These are phyloP conservation scores for Termitomyces sp. DNA, from an alignment of 768 basidiomycete genomes.

Conservation along the genomic window DNA sequence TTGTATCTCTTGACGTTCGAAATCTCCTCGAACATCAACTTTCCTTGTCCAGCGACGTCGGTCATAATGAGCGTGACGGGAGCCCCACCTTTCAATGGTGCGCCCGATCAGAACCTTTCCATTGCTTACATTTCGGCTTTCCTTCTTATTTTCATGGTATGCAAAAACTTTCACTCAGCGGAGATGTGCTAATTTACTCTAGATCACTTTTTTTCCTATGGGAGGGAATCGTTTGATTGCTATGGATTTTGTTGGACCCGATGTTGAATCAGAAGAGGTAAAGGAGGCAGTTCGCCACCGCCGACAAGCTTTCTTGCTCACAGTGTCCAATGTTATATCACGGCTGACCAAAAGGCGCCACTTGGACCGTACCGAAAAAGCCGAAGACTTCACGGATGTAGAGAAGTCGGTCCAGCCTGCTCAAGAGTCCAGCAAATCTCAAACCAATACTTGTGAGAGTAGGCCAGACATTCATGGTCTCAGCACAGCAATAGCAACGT, in stretches of 20 bases:
- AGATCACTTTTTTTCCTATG: slow-evolving; percentile 67
- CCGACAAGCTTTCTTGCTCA: slow-evolving; percentile 27
- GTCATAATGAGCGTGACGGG: slow-evolving; percentile 64
- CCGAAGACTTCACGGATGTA: slow-evolving; percentile 1
- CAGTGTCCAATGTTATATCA: slow-evolving; percentile 17
- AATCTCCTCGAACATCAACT: background rate
- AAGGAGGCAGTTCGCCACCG: slow-evolving; percentile 40
- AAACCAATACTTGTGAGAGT: background rate
- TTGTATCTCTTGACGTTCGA: slow-evolving; percentile 1
- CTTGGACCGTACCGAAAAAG: background rate
- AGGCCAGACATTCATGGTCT: background rate
- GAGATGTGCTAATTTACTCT: background rate
- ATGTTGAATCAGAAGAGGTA: slow-evolving; percentile 57
- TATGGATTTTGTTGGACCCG: slow-evolving; percentile 66
- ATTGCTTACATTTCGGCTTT: slow-evolving; percentile 68
- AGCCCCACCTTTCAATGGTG: slow-evolving; percentile 59
- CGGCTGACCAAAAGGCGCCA: background rate
- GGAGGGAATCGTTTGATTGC: slow-evolving; percentile 55
- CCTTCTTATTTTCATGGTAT: slow-evolving; percentile 57
- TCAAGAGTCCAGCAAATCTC: background rate
- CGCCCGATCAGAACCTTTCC: slow-evolving; percentile 55
- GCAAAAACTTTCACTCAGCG: slow-evolving; percentile 14
- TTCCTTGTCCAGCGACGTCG: slow-evolving; percentile 48
- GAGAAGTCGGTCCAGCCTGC: background rate
- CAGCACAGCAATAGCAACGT: background rate